These are phyloP conservation scores for Rhodomyrtus psidioides DNA, from an alignment of 441 rosid genomes.

Conservation along the genomic window DNA sequence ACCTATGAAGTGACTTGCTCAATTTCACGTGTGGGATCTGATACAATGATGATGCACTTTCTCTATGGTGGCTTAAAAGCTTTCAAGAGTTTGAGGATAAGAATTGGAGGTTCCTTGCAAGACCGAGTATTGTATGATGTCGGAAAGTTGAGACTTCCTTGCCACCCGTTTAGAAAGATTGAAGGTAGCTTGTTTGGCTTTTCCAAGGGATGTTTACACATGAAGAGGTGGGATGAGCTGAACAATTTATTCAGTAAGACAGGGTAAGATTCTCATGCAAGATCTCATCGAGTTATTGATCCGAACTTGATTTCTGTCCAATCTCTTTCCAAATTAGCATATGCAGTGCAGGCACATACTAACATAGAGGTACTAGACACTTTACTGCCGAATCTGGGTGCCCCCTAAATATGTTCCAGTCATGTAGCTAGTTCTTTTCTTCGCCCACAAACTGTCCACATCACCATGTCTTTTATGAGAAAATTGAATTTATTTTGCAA, in stretches of 20 bases:
- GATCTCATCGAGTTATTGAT: not conserved
- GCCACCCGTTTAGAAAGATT: slow-evolving; percentile 65
- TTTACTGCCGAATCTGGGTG: not conserved
- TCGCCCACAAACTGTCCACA: not conserved
- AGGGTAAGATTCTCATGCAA: slow-evolving; percentile 36
- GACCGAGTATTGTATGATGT: slow-evolving; percentile 79
- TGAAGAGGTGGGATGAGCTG: slow-evolving; percentile 90
- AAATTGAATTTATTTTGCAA: not conserved
- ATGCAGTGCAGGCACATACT: not conserved
- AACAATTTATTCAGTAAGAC: slow-evolving; percentile 48
- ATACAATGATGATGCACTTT: not conserved
- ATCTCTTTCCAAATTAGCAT: not conserved
- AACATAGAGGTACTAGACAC: not conserved
- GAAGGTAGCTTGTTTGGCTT: slow-evolving; percentile 71
- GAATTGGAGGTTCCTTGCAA: slow-evolving; percentile 96
- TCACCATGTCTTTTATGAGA: not conserved
- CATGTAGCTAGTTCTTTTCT: not conserved
- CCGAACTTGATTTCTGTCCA: not conserved
- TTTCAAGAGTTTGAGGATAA: slow-evolving; percentile 68
- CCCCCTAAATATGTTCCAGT: not conserved
- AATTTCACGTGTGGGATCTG: not conserved
- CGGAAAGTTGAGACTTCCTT: slow-evolving; percentile 50
- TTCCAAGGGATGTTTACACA: slow-evolving; percentile 86
- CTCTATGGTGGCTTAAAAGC: slow-evolving; percentile 34
- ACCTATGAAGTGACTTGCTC: not conserved